These are phyloP conservation scores for Backusella tarrabulga DNA, from an alignment of 192 early-diverging fungal species.

Conservation along the genomic window DNA sequence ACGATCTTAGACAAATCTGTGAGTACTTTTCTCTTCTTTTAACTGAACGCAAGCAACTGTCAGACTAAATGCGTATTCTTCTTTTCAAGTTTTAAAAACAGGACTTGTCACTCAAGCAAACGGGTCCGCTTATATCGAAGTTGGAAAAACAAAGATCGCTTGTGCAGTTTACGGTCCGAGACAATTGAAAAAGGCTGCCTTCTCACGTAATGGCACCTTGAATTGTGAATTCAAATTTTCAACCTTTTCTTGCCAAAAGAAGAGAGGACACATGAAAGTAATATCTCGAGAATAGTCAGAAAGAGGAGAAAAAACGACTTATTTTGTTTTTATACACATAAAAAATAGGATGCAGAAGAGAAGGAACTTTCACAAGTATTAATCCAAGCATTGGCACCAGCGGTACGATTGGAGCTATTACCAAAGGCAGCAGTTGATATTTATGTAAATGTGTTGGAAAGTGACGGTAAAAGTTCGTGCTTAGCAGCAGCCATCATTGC, in stretches of 20 bases:
- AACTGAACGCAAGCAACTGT: background rate
- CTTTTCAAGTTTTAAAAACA: constrained; percentile 56
- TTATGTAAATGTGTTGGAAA: constrained; percentile 59
- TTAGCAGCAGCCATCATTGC: constrained; percentile 66
- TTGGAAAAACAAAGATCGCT: constrained; percentile 68
- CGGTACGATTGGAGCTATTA: constrained; percentile 65
- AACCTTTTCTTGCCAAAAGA: constrained; percentile 64
- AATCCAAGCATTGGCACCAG: constrained; percentile 65
- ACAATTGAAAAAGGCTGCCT: constrained; percentile 51
- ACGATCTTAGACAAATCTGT: constrained; percentile 58
- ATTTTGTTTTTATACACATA: background rate
- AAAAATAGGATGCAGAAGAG: constrained; percentile 59
- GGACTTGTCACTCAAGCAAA: constrained; percentile 73
- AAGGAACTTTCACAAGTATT: constrained; percentile 62
- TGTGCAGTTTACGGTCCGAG: constrained; percentile 81
- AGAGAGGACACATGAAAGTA: constrained; percentile 40
- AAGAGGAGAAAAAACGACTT: background rate
- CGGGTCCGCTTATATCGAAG: constrained; percentile 76
- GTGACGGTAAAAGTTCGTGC: constrained; percentile 62
- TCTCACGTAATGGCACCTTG: constrained; percentile 54
- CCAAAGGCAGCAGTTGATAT: constrained; percentile 75
- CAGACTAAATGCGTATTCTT: background rate
- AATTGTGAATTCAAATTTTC: constrained; percentile 79
- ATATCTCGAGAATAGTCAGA: background rate
- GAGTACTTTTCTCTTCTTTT: constrained; percentile 7